phyloP scores from a whole-genome alignment of 2,329 filamentous ascomycete genomes.

The Pseudogymnoascus sp. region DNA sequence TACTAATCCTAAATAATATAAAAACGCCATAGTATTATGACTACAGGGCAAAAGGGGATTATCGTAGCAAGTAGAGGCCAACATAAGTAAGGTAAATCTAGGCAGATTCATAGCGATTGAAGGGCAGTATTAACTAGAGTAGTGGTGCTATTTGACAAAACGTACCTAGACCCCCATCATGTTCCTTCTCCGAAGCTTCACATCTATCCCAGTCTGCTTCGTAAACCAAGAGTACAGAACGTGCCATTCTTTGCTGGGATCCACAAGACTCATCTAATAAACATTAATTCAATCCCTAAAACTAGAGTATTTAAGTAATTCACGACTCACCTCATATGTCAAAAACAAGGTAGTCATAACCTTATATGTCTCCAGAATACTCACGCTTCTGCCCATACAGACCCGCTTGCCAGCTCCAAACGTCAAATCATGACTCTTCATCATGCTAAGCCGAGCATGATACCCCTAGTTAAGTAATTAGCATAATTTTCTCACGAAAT shows the following conservation, averaged over 20 bases:
- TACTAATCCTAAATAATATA: too few relatives aligned
- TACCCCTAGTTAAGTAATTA: conserved; percentile 20
- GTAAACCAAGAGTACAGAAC: conserved; percentile 37
- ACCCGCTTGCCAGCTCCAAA: conserved; percentile 38
- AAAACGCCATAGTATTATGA: too few relatives aligned
- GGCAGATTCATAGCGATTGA: not conserved
- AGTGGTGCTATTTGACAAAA: not conserved
- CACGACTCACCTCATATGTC: conserved; percentile 34
- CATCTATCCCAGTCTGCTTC: conserved; percentile 26
- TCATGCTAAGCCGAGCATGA: conserved; percentile 28
- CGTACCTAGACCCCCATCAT: not conserved
- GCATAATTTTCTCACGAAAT: not conserved
- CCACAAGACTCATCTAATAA: conserved; percentile 30
- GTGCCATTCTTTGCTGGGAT: conserved; percentile 32
- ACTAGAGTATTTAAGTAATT: not conserved
- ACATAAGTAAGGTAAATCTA: not conserved
- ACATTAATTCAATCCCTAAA: not conserved
- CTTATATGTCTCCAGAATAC: conserved; percentile 39
- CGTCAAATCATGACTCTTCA: conserved; percentile 34
- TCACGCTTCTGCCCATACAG: conserved; percentile 38
- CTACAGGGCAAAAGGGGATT: not conserved
- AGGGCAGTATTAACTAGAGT: not conserved
- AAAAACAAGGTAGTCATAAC: conserved; percentile 40
- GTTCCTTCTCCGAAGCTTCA: conserved; percentile 15
- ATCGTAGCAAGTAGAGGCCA: not conserved